Percentiles rank a stretch among this genome's conserved stretches.
Evolutionary conservation across 106 monocot genomes (phyloP).

Genomic region (Ottelia alismoides): DNA sequence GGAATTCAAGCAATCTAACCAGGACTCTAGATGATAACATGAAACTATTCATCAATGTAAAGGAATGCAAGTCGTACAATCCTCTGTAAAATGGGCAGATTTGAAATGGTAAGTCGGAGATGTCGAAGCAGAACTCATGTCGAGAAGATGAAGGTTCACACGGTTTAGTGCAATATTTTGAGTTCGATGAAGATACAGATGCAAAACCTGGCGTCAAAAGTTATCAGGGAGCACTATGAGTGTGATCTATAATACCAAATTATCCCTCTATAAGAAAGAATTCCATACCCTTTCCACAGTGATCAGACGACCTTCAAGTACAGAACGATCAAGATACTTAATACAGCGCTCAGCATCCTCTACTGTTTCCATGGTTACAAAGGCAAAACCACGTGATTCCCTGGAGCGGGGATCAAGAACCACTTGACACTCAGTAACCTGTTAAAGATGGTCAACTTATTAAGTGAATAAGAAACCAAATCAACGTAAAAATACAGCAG

Average conservation of each 20-base stretch:
- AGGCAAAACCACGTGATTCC: slow-evolving; percentile 87
- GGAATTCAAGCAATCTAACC: not conserved
- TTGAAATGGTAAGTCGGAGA: slow-evolving; percentile 32
- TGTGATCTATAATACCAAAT: slow-evolving; percentile 8
- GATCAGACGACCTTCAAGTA: slow-evolving; percentile 69
- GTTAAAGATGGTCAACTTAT: slow-evolving; percentile 5
- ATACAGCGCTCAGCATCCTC: slow-evolving; percentile 61
- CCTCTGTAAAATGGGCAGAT: slow-evolving; percentile 30
- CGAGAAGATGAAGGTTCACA: slow-evolving; percentile 36
- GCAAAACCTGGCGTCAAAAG: slow-evolving; percentile 56
- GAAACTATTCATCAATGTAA: not conserved
- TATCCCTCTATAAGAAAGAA: not conserved
- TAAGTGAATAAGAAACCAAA: not conserved
- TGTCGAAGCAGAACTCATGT: slow-evolving; percentile 59
- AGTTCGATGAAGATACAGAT: slow-evolving; percentile 51
- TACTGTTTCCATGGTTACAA: slow-evolving; percentile 69
- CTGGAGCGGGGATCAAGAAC: slow-evolving; percentile 66
- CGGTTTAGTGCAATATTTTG: slow-evolving; percentile 51
- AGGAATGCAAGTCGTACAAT: slow-evolving; percentile 34
- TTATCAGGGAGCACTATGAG: slow-evolving; percentile 35
- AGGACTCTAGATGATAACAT: too few relatives aligned
- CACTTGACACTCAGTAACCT: slow-evolving; percentile 68
- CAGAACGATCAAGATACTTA: slow-evolving; percentile 60
- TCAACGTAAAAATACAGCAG: not conserved
- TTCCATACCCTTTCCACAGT: slow-evolving; percentile 67